These are phyloP conservation scores for Leishmania aethiopica DNA, from an alignment of 208 protist genomes.

Conservation along the genomic window DNA sequence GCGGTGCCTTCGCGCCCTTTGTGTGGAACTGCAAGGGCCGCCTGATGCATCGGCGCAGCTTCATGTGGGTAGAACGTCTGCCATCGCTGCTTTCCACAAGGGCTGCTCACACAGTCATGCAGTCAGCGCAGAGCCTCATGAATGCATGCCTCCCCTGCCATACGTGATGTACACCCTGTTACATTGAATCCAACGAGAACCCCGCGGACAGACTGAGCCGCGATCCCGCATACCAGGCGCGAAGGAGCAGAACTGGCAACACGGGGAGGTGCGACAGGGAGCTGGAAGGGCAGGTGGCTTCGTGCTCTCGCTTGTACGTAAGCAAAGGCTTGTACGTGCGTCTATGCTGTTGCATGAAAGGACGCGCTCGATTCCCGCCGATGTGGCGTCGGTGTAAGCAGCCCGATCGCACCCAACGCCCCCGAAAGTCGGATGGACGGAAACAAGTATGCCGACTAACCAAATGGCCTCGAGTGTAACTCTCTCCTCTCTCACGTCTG, in stretches of 20 bases:
- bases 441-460: neutral
- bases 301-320: neutral
- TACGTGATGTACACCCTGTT: neutral
- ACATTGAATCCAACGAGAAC: too few relatives aligned
- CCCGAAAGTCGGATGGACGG: neutral
- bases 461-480: neutral
- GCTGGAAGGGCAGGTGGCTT: neutral
- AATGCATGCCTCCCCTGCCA: too few relatives aligned
- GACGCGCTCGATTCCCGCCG: neutral
- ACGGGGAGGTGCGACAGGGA: neutral
- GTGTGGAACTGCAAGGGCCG: too few relatives aligned
- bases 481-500: neutral
- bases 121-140: neutral
- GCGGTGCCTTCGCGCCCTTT: too few relatives aligned
- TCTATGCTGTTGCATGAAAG: neutral
- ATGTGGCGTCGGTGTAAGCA: neutral
- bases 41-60: neutral
- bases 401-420: neutral
- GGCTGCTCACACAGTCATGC: neutral
- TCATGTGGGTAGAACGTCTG: neutral
- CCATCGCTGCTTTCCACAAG: neutral
- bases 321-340: neutral
- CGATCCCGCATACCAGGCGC: neutral
- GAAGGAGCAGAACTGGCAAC: neutral
- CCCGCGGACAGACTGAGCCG: too few relatives aligned